These are phyloP conservation scores for Scalesia atractyloides DNA, from an alignment of 129 eudicot species.

Conservation along the genomic window DNA sequence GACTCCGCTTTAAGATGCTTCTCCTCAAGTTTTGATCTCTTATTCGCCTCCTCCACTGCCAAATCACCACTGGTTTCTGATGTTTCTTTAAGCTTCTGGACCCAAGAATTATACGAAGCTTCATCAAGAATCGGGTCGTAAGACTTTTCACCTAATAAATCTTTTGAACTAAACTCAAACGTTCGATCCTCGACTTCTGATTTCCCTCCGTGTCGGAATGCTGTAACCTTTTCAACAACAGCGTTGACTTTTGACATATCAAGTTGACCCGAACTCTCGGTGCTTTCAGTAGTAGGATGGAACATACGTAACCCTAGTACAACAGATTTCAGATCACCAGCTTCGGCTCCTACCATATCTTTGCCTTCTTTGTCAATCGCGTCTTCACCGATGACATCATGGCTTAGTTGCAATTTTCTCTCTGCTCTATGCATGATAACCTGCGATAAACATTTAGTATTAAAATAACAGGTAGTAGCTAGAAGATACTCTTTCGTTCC, in stretches of 20 bases:
- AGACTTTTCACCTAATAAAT: conserved; percentile 38
- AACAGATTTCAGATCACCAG: conserved; percentile 74
- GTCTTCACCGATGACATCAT: conserved; percentile 78
- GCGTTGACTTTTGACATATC: conserved; percentile 46
- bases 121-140: conserved; percentile 74
- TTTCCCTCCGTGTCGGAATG: conserved; percentile 51
- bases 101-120: conserved; percentile 81
- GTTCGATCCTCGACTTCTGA: conserved; percentile 38
- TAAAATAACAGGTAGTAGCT: conserved; percentile 9
- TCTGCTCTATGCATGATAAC: conserved; percentile 92
- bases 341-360: conserved; percentile 51
- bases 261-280: conserved; percentile 45
- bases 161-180: conserved; percentile 49
- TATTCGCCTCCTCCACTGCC: conserved; percentile 41
- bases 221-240: conserved; percentile 64
- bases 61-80: conserved; percentile 35
- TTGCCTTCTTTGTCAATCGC: conserved; percentile 50
- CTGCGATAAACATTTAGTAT: conserved; percentile 36
- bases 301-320: conserved; percentile 76
- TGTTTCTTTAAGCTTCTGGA: conserved; percentile 75
- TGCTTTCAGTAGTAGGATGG: conserved; percentile 56
- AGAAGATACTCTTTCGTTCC: not conserved
- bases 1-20: conserved; percentile 61
- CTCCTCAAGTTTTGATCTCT: conserved; percentile 58
- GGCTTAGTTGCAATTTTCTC: conserved; percentile 88